These are phyloP conservation scores for Trichophyton schoenleinii DNA, from an alignment of 2,329 filamentous ascomycete genomes.

Conservation along the genomic window DNA sequence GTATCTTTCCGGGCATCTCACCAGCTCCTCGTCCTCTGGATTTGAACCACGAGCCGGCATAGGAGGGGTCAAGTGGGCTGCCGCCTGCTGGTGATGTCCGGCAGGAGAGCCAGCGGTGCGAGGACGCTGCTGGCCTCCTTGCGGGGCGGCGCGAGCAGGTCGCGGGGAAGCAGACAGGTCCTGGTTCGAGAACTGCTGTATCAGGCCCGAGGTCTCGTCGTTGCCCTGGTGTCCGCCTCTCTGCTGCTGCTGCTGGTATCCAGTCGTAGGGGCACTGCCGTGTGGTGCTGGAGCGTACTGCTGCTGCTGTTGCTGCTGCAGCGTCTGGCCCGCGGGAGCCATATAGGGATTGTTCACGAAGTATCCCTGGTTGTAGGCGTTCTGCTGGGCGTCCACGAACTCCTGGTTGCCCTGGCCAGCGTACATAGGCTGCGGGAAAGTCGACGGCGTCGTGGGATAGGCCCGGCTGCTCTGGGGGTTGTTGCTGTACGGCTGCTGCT, in stretches of 20 bases:
- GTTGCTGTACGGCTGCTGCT: slow-evolving; percentile 43
- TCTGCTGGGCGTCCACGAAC: slow-evolving; percentile 42
- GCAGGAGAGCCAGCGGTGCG: slow-evolving; percentile 63
- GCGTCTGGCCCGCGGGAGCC: slow-evolving; percentile 16
- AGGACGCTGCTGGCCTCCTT: slow-evolving; percentile 46
- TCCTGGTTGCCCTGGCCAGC: slow-evolving; percentile 48
- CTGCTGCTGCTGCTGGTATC: slow-evolving; percentile 38
- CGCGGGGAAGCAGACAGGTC: slow-evolving; percentile 67
- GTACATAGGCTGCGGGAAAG: slow-evolving; percentile 84
- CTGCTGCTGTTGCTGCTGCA: slow-evolving; percentile 34
- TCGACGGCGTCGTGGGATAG: slow-evolving; percentile 84
- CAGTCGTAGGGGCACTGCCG: slow-evolving; percentile 43
- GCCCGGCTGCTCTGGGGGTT: slow-evolving; percentile 49
- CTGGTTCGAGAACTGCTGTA: slow-evolving; percentile 94
- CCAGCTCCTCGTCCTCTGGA: slow-evolving; percentile 57
- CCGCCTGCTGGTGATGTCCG: slow-evolving; percentile 38
- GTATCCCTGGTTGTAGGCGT: slow-evolving; percentile 40
- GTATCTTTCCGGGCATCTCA: slow-evolving; percentile 70
- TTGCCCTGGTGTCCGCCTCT: slow-evolving; percentile 43
- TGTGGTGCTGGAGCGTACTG: slow-evolving; percentile 35
- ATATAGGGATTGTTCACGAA: slow-evolving; percentile 50
- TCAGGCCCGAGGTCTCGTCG: slow-evolving; percentile 79
- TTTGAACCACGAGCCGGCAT: slow-evolving; percentile 48
- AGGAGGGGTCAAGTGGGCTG: slow-evolving; percentile 58
- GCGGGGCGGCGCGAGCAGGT: slow-evolving; percentile 54